Conservation (phyloP, 108 stramenopile genomes). For the Fragilariopsis cylindrus region DNA sequence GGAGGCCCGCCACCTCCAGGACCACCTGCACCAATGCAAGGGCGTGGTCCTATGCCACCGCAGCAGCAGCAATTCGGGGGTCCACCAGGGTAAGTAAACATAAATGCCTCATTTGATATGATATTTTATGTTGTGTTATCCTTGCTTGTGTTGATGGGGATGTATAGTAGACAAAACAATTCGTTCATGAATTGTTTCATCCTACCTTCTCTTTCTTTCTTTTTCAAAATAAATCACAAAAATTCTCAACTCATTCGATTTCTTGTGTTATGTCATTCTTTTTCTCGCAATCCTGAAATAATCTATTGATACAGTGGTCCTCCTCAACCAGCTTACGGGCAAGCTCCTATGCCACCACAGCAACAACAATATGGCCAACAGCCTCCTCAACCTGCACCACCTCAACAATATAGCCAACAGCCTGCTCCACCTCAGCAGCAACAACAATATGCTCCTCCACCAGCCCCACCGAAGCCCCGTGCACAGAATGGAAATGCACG, state of each 20-base stretch:
- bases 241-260: too few species aligned
- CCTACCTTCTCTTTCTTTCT: not conserved
- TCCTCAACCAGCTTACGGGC: slow-evolving; percentile 10
- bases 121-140: too few species aligned
- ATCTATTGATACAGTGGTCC: slow-evolving; percentile 1
- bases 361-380: slow-evolving; percentile 14
- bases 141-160: too few species aligned
- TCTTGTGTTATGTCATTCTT: too few species aligned
- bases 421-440: slow-evolving; percentile 28
- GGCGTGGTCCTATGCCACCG: not conserved
- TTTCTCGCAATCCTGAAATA: too few species aligned
- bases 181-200: not conserved
- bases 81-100: slow-evolving; percentile 15
- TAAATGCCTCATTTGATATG: too few species aligned
- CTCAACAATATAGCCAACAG: slow-evolving; percentile 19
- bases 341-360: not conserved
- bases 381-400: slow-evolving; percentile 17
- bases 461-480: slow-evolving; percentile 14
- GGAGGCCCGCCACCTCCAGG: slow-evolving; percentile 51
- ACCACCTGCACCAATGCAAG: slow-evolving; percentile 7
- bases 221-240: too few species aligned
- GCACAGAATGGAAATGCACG: not conserved
- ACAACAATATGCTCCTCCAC: slow-evolving; percentile 19
- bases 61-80: not conserved
- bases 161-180: not conserved